Evolutionary conservation across 345 rosid species (phyloP), one percentile per base, ranked within the genome.

Genomic region (Brassica nigra): DNA sequence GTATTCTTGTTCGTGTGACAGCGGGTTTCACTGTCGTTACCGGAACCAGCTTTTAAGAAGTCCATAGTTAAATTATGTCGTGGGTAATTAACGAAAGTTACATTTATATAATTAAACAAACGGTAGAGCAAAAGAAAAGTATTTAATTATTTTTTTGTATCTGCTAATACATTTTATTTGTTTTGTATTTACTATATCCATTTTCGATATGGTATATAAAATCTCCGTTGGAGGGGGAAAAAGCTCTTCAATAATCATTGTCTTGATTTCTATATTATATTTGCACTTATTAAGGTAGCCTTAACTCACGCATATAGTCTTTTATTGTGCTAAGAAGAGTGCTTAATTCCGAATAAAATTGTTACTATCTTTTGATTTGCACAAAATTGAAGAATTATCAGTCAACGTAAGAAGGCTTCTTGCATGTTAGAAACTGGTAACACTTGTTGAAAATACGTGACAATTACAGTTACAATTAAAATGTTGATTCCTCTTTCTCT

Each of bases 351-450:
- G 30, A 58, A 58, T 58, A 8, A 58, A 58, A 27, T 33, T 8
- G 34, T 30, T 52, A 11, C 0, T 49, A 33, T 31, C 0, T 31
- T 5, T 1, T 70, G 33, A 3, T 64, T 39, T 75, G 55, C 66
- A 55, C 20, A 9, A 15, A 5, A 2, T 39, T 5, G 4, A 1
- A 61, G 10, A 61, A 44, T 76, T 61, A 10, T 6, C 62, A 58
- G 52, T 23, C 62, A 78, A 57, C 62, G 77, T 78, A 78, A 72
- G 66, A 57, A 66, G 37, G 73, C 81, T 7, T 66, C 81, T 66
- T 79, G 78, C 78, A 73, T 73, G 82, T 79, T 59, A 44, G 70
- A 79, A 79, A 67, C 23, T 67, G 37, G 69, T 59, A 79, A 73
- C 82, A 47, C 54, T 74, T 74, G 78, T 47, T 47, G 74, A 18